Evolutionary conservation across 306 rosid species (phyloP), one percentile per base, ranked within the genome.

Genomic region (Lablab purpureus): DNA sequence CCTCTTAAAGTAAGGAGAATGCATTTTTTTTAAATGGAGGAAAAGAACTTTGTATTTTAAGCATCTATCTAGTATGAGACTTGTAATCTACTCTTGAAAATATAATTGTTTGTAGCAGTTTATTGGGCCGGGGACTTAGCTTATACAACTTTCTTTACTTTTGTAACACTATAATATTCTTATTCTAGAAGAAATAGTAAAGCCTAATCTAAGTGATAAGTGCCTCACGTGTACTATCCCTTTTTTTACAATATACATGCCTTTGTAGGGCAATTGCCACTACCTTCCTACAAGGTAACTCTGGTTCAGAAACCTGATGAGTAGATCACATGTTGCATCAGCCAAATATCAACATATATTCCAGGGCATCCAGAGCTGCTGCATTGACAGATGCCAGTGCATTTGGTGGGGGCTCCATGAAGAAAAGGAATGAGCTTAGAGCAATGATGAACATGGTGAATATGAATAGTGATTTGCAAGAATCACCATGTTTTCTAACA

Each of bases 331-430:
- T 25, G 64, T 27, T 71, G 71, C 79, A 70, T 77, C 69, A 63
- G 36, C 41, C 80, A 54, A 74, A 47, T 45, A 63, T 30, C 37
- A 69, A 67, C 71, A 74, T 11, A 70, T 71, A 70, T 54, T 78
- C 67, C 10, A 83, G 73, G 82, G 65, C 59, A 2, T 82, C 82
- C 49, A n/a, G 40, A 21, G 85, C 82, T 5, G 66, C 72, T 58
- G 80, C 83, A 68, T 88, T 66, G 25, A 52, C 71, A 23, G 47
- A 82, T 32, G 86, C 84, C 4, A 88, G 68, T 52, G 87, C 89
- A 81, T 89, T 73, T 23, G 83, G 87, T 6, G 97, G 97, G 46
- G 97, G 95, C 67, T 92, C 95, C 64, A 88, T 58, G 22, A 94
- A 83, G 79, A 94, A 83, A 32, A 89, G 83, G 47, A 91, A 18